Conservation (phyloP, 1,284 basidiomycete genomes). For the Rhodotorula sp. region DNA sequence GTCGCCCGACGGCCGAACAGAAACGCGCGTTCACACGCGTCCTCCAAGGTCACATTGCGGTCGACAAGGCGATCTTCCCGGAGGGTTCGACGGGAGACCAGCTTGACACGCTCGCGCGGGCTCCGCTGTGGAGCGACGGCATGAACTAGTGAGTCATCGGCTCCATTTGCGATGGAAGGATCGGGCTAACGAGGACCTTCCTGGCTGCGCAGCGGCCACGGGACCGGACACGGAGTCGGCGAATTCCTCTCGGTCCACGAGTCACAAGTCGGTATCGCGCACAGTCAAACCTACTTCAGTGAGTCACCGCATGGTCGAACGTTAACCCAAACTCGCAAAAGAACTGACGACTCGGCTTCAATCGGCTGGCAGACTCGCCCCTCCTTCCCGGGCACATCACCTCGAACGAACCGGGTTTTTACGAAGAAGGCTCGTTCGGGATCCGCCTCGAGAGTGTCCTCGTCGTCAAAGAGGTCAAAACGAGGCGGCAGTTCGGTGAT, state of each 20-base stretch:
- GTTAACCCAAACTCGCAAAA: too few species aligned
- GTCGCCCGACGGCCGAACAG: conserved; percentile 67
- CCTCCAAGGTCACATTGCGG: conserved; percentile 90
- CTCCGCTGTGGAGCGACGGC: conserved; percentile 85
- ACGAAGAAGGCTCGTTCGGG: conserved; percentile 81
- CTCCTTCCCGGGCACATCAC: conserved; percentile 82
- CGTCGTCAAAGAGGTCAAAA: conserved; percentile 49
- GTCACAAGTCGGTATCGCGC: conserved; percentile 54
- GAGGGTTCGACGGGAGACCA: conserved; percentile 72
- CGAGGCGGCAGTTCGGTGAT: conserved; percentile 22
- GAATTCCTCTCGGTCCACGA: conserved; percentile 92
- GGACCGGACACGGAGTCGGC: conserved; percentile 88
- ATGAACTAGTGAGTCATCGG: conserved; percentile 55
- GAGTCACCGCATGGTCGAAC: background rate
- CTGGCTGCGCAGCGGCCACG: conserved; percentile 21
- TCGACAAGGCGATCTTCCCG: conserved; percentile 83
- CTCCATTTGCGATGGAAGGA: background rate
- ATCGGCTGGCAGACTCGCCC: conserved; percentile 53
- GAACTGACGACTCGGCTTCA: background rate
- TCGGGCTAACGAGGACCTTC: background rate
- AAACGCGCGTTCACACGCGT: conserved; percentile 86
- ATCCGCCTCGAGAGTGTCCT: conserved; percentile 90
- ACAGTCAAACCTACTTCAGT: conserved; percentile 15
- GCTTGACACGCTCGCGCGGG: conserved; percentile 82
- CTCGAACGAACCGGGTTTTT: conserved; percentile 93